These are phyloP conservation scores for Penicillium argentinense DNA, from an alignment of 495 filamentous ascomycete species.

Conservation along the genomic window DNA sequence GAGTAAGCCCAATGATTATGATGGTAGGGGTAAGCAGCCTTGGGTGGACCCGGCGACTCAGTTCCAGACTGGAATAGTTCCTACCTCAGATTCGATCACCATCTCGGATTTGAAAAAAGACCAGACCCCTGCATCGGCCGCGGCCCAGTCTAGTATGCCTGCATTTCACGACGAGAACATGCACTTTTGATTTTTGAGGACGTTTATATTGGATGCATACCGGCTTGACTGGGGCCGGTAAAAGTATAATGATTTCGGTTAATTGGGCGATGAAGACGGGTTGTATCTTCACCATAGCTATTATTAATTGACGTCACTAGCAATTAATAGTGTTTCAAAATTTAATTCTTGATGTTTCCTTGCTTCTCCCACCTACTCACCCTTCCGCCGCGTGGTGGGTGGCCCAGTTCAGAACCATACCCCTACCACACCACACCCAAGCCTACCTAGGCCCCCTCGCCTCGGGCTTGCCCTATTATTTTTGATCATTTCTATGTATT, in stretches of 20 bases:
- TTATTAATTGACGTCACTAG: conserved; percentile 5
- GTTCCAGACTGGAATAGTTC: conserved; percentile 13
- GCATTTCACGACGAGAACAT: conserved; percentile 11
- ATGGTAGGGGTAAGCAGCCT: conserved; percentile 14
- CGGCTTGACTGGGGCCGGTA: conserved; percentile 1
- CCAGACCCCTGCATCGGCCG: conserved; percentile 20
- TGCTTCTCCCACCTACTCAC: background rate
- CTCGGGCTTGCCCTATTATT: background rate
- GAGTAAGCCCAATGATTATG: conserved; percentile 10
- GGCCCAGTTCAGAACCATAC: conserved; percentile 20
- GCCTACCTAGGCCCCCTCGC: background rate
- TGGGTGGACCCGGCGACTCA: conserved; percentile 17
- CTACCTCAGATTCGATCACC: conserved; percentile 14
- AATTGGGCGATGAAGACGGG: conserved; percentile 1
- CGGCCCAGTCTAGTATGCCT: conserved; percentile 16
- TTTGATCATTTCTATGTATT: conserved; percentile 9
- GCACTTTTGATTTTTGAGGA: conserved; percentile 11
- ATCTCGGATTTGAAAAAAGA: conserved; percentile 16
- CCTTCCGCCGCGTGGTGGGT: conserved; percentile 16
- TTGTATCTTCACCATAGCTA: no score
- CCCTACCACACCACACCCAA: conserved; percentile 6
- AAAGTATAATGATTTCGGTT: conserved; percentile 9
- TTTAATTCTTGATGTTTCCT: no score
- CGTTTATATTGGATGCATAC: conserved; percentile 5
- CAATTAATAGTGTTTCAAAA: no score